Conservation (phyloP, 2,329 filamentous ascomycete genomes). For the Aspergillus novofumigatus region DNA sequence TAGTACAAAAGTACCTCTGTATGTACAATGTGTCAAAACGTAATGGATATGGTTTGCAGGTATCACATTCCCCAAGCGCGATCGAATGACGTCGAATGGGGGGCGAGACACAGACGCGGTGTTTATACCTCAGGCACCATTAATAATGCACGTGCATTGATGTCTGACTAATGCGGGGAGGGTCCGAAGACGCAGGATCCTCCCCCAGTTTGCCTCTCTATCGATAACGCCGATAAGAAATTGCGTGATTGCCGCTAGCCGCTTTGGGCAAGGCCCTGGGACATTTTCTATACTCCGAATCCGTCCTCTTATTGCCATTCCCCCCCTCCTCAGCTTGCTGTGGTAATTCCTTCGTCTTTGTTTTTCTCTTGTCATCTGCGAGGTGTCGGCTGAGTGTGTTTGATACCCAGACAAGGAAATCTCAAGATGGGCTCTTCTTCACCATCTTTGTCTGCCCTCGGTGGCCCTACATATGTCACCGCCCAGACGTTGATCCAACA, state of each 20-base stretch:
- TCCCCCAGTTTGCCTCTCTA: conserved; percentile 7
- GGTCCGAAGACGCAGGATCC: conserved; percentile 14
- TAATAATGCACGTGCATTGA: neutral
- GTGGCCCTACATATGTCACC: conserved; percentile 86
- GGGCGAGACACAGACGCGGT: conserved; percentile 3
- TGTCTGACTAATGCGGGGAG: conserved; percentile 16
- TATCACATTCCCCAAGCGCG: neutral
- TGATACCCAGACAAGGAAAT: conserved; percentile 24
- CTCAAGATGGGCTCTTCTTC: conserved; percentile 31
- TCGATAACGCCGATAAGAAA: conserved; percentile 36
- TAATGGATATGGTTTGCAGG: neutral
- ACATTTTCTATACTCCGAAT: conserved; percentile 24
- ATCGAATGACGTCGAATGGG: conserved; percentile 5
- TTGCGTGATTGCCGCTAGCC: conserved; percentile 34
- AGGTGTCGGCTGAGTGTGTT: conserved; percentile 19
- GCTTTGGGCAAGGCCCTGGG: conserved; percentile 24
- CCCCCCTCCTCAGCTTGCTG: conserved; percentile 13
- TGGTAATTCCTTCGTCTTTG: conserved; percentile 16
- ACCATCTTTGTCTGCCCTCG: conserved; percentile 57
- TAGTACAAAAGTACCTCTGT: neutral
- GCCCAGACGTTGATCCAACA: conserved; percentile 93
- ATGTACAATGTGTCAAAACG: neutral
- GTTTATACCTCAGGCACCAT: conserved; percentile 3
- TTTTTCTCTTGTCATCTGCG: conserved; percentile 20
- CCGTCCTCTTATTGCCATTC: conserved; percentile 11